These are phyloP conservation scores for Lizonia empirigonia DNA, from an alignment of 2,329 filamentous ascomycete species.

Conservation along the genomic window DNA sequence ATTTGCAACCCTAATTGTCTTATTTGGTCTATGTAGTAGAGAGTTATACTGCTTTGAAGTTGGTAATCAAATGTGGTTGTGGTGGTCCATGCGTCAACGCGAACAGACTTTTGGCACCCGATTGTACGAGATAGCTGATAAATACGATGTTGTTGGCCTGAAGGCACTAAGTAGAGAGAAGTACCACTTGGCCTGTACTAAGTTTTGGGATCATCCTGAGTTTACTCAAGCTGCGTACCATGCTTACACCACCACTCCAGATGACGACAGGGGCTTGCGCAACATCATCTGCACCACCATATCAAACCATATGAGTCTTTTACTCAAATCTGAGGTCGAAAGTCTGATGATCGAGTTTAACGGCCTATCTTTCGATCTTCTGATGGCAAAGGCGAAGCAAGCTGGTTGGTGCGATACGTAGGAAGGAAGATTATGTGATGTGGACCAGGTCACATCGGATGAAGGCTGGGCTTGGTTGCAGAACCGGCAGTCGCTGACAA, in stretches of 20 bases:
- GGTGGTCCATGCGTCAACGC: no score
- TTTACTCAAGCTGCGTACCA: slow-evolving; percentile 34
- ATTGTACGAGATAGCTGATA: slow-evolving; percentile 18
- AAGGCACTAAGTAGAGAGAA: slow-evolving; percentile 2
- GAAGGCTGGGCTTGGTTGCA: no score
- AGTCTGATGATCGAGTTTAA: slow-evolving; percentile 13
- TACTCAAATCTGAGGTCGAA: slow-evolving; percentile 15
- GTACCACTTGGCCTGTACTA: slow-evolving; percentile 6
- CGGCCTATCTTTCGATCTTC: background rate
- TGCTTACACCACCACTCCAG: slow-evolving; percentile 31
- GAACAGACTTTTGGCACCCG: no score
- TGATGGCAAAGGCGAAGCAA: no score
- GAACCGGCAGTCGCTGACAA: no score
- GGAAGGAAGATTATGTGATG: no score
- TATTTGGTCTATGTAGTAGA: no score
- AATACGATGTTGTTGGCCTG: slow-evolving; percentile 5
- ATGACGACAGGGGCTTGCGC: slow-evolving; percentile 40
- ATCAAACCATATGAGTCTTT: slow-evolving; percentile 21
- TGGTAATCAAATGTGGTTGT: no score
- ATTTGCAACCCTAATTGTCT: no score
- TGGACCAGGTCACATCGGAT: no score
- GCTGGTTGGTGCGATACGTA: no score
- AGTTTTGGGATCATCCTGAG: slow-evolving; percentile 25
- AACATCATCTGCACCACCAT: slow-evolving; percentile 35
- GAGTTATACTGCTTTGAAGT: no score